A percentile compares a stretch with the other conserved stretches of the same genome.
These are phyloP conservation scores for Dothistroma septosporum DNA, from an alignment of 2,329 filamentous ascomycete genomes.

Conservation along the genomic window DNA sequence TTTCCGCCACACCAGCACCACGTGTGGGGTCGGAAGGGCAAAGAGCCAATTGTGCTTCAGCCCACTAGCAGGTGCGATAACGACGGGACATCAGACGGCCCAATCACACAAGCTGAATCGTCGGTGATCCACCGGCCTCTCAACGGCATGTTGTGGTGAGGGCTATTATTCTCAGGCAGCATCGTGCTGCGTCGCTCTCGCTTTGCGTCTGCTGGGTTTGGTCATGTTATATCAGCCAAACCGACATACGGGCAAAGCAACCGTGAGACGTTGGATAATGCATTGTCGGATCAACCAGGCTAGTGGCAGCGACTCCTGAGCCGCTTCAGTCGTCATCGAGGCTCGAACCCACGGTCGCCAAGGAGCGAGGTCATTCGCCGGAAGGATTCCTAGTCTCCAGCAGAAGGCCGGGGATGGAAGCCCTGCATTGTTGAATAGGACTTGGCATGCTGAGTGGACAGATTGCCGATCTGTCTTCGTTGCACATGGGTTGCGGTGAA, in stretches of 20 bases:
- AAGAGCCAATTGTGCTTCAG: background rate
- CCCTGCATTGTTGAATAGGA: slow-evolving; percentile 1
- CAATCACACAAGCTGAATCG: background rate
- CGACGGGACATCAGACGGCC: background rate
- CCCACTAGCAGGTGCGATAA: background rate
- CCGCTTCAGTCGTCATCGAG: background rate
- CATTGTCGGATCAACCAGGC: background rate
- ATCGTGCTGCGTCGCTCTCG: background rate
- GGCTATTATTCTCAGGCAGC: background rate
- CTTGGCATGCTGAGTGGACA: background rate
- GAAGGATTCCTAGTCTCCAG: background rate
- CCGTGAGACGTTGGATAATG: background rate
- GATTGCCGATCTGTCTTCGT: background rate
- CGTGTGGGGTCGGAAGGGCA: background rate
- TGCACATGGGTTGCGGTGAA: background rate
- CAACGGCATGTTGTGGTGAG: background rate
- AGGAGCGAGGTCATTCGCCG: background rate
- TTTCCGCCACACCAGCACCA: background rate
- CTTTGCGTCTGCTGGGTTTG: background rate
- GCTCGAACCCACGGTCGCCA: background rate
- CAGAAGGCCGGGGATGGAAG: background rate
- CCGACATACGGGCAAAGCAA: background rate
- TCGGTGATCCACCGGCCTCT: slow-evolving; percentile 1
- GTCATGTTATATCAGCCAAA: background rate
- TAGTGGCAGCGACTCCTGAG: background rate